A percentile compares a stretch with the other conserved stretches of the same genome.
Evolutionary conservation across 2,329 filamentous ascomycete species (phyloP).

Genomic region (Podosphaera xanthii): DNA sequence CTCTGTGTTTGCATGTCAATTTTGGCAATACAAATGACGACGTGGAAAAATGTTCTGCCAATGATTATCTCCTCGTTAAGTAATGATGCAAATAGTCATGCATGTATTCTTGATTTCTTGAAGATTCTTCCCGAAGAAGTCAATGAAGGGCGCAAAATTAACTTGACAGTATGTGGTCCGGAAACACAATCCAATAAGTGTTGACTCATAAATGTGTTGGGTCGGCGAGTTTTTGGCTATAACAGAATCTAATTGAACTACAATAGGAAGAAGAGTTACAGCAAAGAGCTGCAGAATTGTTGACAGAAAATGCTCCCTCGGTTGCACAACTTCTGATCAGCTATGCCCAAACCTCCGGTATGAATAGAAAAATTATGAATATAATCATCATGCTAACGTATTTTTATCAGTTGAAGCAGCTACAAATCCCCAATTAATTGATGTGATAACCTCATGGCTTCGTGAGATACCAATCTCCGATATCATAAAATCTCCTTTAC

Average conservation of each 20-base stretch:
- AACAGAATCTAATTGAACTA: conserved; percentile 25
- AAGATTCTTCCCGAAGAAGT: conserved; percentile 96
- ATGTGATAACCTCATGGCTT: conserved; percentile 93
- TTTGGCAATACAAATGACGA: conserved; percentile 84
- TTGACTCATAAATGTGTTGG: conserved; percentile 15
- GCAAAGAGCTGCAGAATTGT: conserved; percentile 63
- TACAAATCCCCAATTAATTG: conserved; percentile 72
- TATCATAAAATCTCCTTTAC: conserved; percentile 64
- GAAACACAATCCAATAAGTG: conserved; percentile 23
- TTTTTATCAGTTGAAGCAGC: conserved; percentile 39
- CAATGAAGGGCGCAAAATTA: conserved; percentile 97
- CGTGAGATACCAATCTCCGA: conserved; percentile 70
- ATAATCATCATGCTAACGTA: conserved; percentile 1
- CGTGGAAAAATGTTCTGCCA: conserved; percentile 80
- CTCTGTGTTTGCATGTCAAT: conserved; percentile 87
- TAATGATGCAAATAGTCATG: conserved; percentile 52
- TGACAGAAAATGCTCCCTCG: conserved; percentile 74
- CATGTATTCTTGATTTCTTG: conserved; percentile 85
- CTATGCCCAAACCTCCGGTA: conserved; percentile 82
- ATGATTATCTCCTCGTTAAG: conserved; percentile 62
- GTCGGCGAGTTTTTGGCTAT: conserved; percentile 16
- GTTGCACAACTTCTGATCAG: conserved; percentile 72
- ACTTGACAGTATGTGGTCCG: conserved; percentile 67
- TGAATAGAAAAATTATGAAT: conserved; percentile 14
- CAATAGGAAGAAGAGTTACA: conserved; percentile 83